Base-by-base conservation (phyloP, 139 green algal genomes). In the Volvox africanus region DNA sequence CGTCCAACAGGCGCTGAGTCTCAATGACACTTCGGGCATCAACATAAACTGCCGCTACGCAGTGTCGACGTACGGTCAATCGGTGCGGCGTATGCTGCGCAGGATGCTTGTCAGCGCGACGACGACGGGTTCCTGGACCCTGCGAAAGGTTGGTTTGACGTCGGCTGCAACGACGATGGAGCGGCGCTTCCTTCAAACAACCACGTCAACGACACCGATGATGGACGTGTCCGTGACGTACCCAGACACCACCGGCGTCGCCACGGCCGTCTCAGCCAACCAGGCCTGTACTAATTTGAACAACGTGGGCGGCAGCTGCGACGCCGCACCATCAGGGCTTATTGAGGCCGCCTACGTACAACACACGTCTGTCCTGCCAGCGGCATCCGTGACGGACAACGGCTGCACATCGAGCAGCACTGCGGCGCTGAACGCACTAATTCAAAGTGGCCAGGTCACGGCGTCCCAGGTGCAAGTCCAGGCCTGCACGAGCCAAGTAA, bases 1-100 rank as follows among this genome's bases (percentile, higher is more conserved):
- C 32, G 26, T 86, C 1, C 30, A 28, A 0, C 2, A 20, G 20
- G 14, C 61, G 1, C 11, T 91, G 35, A 44, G 28, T 61, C 24
- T 91, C n/a, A 65, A 33, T 71, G 28, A 82, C 86, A n/a, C 86
- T 26, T 61, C 71, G 18, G 33, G 5, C 33, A 13, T 91, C 33
- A 55, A 14, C 21, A 50, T 90, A 0, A 83, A 44, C 28, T 90
- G 86, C 75, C 73, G 86, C 73, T 90, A 37, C 73, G 50, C 73
- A 13, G 55, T 14, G 16, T 32, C 68, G 2, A 14, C 69, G n/a
- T 33, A 61, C 50, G 86, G 12, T 50, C 14, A 71, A 26, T 16
- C 61, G 30, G 24, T 89, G 30, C 73, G 86, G 73, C 73, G 73
- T 71, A 2, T 84, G n/a, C 5, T 80, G 76, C 87, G 87, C 22